Evolutionary conservation across 2,329 filamentous ascomycete species (phyloP).

Genomic region (Rhynchosporium graminicola): DNA sequence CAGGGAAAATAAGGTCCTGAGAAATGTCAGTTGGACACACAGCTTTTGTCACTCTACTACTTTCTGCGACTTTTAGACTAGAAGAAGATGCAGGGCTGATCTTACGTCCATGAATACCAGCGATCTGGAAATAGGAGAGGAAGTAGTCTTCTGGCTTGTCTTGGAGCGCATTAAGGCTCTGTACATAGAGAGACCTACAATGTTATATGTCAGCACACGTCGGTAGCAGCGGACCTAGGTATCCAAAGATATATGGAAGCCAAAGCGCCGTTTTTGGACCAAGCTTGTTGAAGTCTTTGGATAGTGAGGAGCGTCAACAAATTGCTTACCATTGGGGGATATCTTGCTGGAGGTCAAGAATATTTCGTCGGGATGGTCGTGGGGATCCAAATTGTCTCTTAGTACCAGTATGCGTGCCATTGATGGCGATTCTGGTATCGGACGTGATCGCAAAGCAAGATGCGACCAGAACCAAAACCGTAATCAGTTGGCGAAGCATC

Average conservation of each 20-base stretch:
- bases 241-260: too few relatives aligned
- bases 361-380: conserved; percentile 31
- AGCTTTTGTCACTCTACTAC: neutral
- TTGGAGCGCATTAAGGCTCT: conserved; percentile 28
- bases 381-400: conserved; percentile 22
- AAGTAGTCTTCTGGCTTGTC: conserved; percentile 22
- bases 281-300: neutral
- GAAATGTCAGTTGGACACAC: conserved; percentile 27
- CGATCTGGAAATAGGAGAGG: conserved; percentile 34
- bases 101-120: conserved; percentile 30
- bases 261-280: neutral
- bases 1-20: conserved; percentile 34
- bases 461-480: conserved; percentile 1
- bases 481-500: conserved; percentile 13
- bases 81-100: neutral
- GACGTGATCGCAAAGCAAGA: conserved; percentile 6
- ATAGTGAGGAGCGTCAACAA: neutral
- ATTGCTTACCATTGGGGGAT: conserved; percentile 22
- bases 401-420: conserved; percentile 30
- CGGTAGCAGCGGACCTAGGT: too few relatives aligned
- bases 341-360: conserved; percentile 33
- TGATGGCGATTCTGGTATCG: conserved; percentile 16
- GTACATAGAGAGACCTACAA: conserved; percentile 34
- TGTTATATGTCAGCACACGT: conserved; percentile 14
- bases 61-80: neutral